phyloP scores from a whole-genome alignment of 352 stramenopile species.

The Poterioochromonas sp. region DNA sequence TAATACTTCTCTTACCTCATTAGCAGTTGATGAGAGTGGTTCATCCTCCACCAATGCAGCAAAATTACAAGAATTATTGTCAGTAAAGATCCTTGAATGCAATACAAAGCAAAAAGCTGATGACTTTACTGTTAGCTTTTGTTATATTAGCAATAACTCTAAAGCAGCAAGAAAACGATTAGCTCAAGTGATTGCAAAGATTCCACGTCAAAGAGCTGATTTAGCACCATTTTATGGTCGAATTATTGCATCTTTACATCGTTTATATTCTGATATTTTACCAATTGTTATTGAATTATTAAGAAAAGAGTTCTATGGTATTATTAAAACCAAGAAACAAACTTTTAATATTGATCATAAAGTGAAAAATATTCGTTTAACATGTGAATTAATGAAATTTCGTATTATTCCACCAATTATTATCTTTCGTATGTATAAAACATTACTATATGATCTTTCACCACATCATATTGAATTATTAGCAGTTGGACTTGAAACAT shows the following conservation, averaged over 20 bases:
- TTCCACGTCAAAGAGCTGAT: not conserved
- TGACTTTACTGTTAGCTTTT: constrained; percentile 26
- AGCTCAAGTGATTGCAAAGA: not conserved
- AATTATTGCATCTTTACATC: constrained; percentile 9
- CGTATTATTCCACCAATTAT: constrained; percentile 19
- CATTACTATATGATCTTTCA: not conserved
- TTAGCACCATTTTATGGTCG: not conserved
- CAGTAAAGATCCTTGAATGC: not conserved
- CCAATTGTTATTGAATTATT: not conserved
- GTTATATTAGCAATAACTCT: constrained; percentile 23
- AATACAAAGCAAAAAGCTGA: constrained; percentile 9
- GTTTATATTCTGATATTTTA: constrained; percentile 19
- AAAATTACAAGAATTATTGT: not conserved
- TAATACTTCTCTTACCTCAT: too few species aligned
- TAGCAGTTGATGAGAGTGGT: too few species aligned
- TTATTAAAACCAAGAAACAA: constrained; percentile 9
- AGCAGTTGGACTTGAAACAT: constrained; percentile 5
- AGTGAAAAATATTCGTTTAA: constrained; percentile 6
- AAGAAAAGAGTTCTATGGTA: constrained; percentile 20
- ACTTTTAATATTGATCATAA: constrained; percentile 8
- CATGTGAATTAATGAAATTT: constrained; percentile 23
- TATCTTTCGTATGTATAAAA: constrained; percentile 4
- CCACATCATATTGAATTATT: constrained; percentile 16
- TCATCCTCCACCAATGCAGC: too few species aligned
- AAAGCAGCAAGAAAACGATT: constrained; percentile 3